Conservation (phyloP, 495 filamentous ascomycete species). For the Usnea hakonensis region DNA sequence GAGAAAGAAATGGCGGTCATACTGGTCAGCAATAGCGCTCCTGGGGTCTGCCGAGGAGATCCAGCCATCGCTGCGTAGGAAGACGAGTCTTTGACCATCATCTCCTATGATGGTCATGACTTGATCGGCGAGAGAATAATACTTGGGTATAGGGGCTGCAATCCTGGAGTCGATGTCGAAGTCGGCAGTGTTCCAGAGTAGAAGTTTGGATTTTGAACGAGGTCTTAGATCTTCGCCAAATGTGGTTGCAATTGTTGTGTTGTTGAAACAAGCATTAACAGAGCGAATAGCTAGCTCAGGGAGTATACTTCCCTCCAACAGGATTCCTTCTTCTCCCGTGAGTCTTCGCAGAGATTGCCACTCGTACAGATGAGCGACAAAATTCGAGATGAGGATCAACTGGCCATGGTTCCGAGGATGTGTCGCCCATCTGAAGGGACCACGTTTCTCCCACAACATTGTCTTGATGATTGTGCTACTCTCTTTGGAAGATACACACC, state of each 20-base stretch:
- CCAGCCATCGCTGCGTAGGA: constrained; percentile 20
- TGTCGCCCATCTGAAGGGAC: constrained; percentile 8
- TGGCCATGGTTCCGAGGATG: constrained; percentile 11
- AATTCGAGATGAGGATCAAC: constrained; percentile 15
- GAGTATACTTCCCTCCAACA: constrained; percentile 14
- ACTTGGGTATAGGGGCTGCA: constrained; percentile 11
- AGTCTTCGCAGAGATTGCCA: constrained; percentile 17
- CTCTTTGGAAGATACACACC: not conserved
- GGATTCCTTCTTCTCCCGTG: constrained; percentile 6
- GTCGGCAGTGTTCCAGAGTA: constrained; percentile 18
- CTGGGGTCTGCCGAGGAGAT: constrained; percentile 16
- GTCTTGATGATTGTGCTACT: not conserved
- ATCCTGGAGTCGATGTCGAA: constrained; percentile 1
- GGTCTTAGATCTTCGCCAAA: constrained; percentile 8
- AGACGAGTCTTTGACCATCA: constrained; percentile 18
- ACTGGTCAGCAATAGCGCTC: not conserved
- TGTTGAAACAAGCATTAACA: constrained; percentile 15
- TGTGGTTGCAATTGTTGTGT: constrained; percentile 11
- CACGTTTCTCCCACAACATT: constrained; percentile 1
- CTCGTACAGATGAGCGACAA: constrained; percentile 18
- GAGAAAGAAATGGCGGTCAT: constrained; percentile 23
- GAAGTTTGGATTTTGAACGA: constrained; percentile 15
- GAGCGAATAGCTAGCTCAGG: constrained; percentile 21
- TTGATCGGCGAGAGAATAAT: constrained; percentile 16
- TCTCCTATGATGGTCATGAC: constrained; percentile 18